Percentiles rank a stretch among this genome's conserved stretches.
Evolutionary conservation across 257 asterid species (phyloP).

Genomic region (Solanum pennellii): DNA sequence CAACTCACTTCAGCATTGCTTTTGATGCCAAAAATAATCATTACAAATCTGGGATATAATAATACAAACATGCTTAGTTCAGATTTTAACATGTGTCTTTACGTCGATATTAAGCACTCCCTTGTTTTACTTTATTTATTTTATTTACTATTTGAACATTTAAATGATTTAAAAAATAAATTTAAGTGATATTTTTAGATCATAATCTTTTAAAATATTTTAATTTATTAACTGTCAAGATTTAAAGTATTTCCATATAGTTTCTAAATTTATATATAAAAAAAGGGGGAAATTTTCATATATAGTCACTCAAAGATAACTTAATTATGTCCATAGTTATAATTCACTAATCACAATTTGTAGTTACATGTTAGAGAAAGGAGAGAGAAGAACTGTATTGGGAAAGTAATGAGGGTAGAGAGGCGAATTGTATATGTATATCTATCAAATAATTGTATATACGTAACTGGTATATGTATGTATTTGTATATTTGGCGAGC

Average conservation of each 20-base stretch:
- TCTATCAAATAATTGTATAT: too few relatives aligned
- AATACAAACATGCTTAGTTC: not conserved
- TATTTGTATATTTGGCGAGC: too few relatives aligned
- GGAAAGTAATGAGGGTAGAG: too few relatives aligned
- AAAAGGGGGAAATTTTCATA: too few relatives aligned
- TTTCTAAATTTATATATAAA: not conserved
- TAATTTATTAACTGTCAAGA: not conserved
- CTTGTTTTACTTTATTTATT: not conserved
- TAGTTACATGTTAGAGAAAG: too few relatives aligned
- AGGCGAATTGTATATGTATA: too few relatives aligned
- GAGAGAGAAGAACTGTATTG: fast-evolving
- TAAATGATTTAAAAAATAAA: too few relatives aligned
- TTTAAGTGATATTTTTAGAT: not conserved
- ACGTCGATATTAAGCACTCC: not conserved
- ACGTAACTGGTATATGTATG: too few relatives aligned
- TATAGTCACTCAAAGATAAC: too few relatives aligned
- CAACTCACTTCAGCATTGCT: not conserved
- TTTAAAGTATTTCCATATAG: not conserved
- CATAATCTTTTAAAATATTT: not conserved
- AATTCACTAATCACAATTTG: too few relatives aligned
- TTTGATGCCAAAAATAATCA: not conserved
- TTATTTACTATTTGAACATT: not conserved
- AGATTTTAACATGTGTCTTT: not conserved
- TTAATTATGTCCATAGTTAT: too few relatives aligned
- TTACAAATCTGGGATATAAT: not conserved